phyloP scores from a whole-genome alignment of 1,139 yeast genomes.

The Geotrichum cucujoidarum region DNA sequence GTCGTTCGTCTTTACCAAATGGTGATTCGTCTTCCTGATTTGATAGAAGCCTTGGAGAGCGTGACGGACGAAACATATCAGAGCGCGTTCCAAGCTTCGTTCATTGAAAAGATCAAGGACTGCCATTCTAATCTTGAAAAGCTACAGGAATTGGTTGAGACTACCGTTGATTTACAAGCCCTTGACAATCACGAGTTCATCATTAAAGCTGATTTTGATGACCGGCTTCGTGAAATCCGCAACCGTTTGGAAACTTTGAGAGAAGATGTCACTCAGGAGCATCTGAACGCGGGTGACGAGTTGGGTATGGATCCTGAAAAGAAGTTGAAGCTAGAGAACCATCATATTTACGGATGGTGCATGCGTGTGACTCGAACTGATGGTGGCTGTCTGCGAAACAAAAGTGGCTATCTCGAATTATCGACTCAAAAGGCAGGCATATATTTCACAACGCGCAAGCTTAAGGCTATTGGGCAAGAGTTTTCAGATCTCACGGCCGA shows the following conservation, averaged over 20 bases:
- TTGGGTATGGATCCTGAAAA: slow-evolving; percentile 77
- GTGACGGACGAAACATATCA: slow-evolving; percentile 26
- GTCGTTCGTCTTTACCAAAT: slow-evolving; percentile 87
- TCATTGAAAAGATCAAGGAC: slow-evolving; percentile 55
- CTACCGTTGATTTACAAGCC: slow-evolving; percentile 83
- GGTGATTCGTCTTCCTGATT: slow-evolving; percentile 62
- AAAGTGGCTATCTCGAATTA: slow-evolving; percentile 60
- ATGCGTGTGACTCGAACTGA: slow-evolving; percentile 87
- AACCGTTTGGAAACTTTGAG: slow-evolving; percentile 52
- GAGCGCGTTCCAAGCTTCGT: slow-evolving; percentile 41
- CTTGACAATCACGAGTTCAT: slow-evolving; percentile 73
- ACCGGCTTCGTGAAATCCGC: slow-evolving; percentile 59
- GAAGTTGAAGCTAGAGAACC: slow-evolving; percentile 82
- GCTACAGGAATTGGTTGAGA: slow-evolving; percentile 80
- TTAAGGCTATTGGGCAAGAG: slow-evolving; percentile 56
- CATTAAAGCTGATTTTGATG: slow-evolving; percentile 87
- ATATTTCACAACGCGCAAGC: slow-evolving; percentile 68
- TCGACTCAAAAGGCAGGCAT: slow-evolving; percentile 95
- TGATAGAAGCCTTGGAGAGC: slow-evolving; percentile 49
- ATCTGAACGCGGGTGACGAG: slow-evolving; percentile 64
- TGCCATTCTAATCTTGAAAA: slow-evolving; percentile 53
- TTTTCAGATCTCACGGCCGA: slow-evolving; percentile 56
- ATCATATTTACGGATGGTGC: slow-evolving; percentile 88
- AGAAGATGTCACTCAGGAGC: slow-evolving; percentile 54
- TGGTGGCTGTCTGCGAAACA: slow-evolving; percentile 68